A percentile compares a stretch with the other conserved stretches of the same genome.
Evolutionary conservation across 805 yeast species (phyloP).

Genomic region (Yarrowia sp.): DNA sequence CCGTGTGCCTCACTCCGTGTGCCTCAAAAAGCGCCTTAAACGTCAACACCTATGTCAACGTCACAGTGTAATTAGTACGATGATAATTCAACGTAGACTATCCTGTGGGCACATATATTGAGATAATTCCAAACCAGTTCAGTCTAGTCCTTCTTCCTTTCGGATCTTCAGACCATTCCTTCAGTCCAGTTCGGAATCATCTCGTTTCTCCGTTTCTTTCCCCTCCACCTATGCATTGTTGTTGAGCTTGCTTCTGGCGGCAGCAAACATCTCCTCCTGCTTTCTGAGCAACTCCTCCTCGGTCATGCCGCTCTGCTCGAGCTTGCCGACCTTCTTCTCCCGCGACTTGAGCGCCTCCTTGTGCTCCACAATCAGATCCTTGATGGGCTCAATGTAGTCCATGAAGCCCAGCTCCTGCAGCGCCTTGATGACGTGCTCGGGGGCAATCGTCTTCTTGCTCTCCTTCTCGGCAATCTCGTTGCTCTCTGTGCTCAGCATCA

Average conservation of each 20-base stretch:
- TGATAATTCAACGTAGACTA: neutral
- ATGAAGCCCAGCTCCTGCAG: constrained; percentile 84
- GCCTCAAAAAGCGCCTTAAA: too few species aligned
- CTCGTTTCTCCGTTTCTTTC: neutral
- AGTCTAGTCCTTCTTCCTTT: too few species aligned
- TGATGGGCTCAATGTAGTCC: constrained; percentile 82
- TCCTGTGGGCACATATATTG: neutral
- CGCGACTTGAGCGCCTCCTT: constrained; percentile 84
- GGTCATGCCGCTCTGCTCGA: constrained; percentile 87
- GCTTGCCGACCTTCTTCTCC: constrained; percentile 89
- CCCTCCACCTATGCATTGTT: neutral
- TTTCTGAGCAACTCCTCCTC: constrained; percentile 92
- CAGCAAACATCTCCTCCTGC: constrained; percentile 86
- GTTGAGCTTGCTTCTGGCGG: constrained; percentile 45
- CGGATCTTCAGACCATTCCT: neutral
- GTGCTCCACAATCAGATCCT: constrained; percentile 81
- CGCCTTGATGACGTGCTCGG: constrained; percentile 94
- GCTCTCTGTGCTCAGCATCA: constrained; percentile 91
- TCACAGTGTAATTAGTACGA: constrained; percentile 20
- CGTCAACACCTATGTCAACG: neutral
- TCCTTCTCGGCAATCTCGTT: constrained; percentile 97
- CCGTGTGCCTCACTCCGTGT: too few species aligned
- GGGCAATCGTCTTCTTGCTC: constrained; percentile 93
- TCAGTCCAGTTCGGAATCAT: too few species aligned
- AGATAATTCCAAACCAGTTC: too few species aligned